phyloP scores from a whole-genome alignment of 2,329 filamentous ascomycete species.

The Arthroderma sp. region DNA sequence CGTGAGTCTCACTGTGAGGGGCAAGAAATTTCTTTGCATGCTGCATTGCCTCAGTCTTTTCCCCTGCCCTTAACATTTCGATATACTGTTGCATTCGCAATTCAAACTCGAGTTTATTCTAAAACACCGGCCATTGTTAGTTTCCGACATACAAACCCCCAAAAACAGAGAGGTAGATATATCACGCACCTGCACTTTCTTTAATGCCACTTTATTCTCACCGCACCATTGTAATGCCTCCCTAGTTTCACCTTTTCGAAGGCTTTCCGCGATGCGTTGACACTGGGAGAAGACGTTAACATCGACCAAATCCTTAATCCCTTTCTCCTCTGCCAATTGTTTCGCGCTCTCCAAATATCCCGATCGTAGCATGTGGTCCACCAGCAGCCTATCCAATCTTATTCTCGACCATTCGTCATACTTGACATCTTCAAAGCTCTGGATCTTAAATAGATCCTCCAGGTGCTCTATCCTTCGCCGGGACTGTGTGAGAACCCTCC shows the following conservation, averaged over 20 bases:
- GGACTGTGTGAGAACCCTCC: constrained; percentile 59
- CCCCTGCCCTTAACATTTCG: constrained; percentile 62
- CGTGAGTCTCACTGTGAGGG: constrained; percentile 55
- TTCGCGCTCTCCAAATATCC: constrained; percentile 69
- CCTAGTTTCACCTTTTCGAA: constrained; percentile 56
- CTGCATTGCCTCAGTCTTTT: constrained; percentile 56
- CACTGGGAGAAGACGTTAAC: constrained; percentile 77
- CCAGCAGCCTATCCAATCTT: constrained; percentile 67
- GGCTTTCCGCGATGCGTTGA: constrained; percentile 59
- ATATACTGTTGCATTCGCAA: constrained; percentile 90
- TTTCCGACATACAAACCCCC: no score
- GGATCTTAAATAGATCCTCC: constrained; percentile 64
- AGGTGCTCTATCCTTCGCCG: constrained; percentile 68
- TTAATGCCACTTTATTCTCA: constrained; percentile 84
- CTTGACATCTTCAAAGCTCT: constrained; percentile 74
- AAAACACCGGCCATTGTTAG: not conserved
- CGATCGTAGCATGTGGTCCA: constrained; percentile 81
- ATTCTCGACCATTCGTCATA: constrained; percentile 83
- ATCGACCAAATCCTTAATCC: constrained; percentile 72
- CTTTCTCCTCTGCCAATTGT: constrained; percentile 59
- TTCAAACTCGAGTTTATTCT: constrained; percentile 84
- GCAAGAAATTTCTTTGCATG: constrained; percentile 75
- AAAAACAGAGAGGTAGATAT: not conserved
- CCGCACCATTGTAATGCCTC: constrained; percentile 82
- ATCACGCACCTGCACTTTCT: constrained; percentile 61